Evolutionary conservation across 805 yeast genomes (phyloP).

Genomic region (Candida khao-thaluensis): DNA sequence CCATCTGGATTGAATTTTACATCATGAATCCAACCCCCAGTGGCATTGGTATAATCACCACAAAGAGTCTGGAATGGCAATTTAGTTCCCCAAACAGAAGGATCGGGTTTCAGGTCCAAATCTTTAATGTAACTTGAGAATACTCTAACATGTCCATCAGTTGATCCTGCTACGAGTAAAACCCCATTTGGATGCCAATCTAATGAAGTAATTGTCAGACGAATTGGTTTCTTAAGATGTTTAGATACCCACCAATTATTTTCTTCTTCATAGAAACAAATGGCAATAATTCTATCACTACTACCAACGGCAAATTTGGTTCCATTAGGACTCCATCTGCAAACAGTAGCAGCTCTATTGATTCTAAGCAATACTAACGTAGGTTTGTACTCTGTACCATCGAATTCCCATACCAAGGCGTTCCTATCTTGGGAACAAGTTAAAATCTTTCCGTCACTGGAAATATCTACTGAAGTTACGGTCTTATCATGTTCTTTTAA

Average conservation of each 20-base stretch:
- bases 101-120: slow-evolving; percentile 76
- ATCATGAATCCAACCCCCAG: slow-evolving; percentile 91
- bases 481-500: slow-evolving; percentile 88
- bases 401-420: slow-evolving; percentile 90
- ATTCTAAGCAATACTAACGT: slow-evolving; percentile 90
- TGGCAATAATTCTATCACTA: slow-evolving; percentile 89
- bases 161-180: slow-evolving; percentile 83
- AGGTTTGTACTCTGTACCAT: slow-evolving; percentile 64
- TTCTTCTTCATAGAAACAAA: slow-evolving; percentile 92
- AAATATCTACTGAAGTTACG: slow-evolving; percentile 91
- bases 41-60: slow-evolving; percentile 68
- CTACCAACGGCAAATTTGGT: slow-evolving; percentile 95
- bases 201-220: slow-evolving; percentile 77
- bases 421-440: slow-evolving; percentile 98
- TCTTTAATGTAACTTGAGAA: slow-evolving; percentile 78
- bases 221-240: slow-evolving; percentile 93
- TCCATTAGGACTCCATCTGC: slow-evolving; percentile 95
- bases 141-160: slow-evolving; percentile 32
- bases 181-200: slow-evolving; percentile 95
- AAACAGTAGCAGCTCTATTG: slow-evolving; percentile 92
- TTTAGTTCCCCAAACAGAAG: slow-evolving; percentile 90
- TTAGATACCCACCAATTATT: slow-evolving; percentile 99
- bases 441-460: slow-evolving; percentile 83
- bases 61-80: slow-evolving; percentile 91
- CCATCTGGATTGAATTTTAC: slow-evolving; percentile 82